phyloP scores from a whole-genome alignment of 2,329 filamentous ascomycete species.

The Clonostachys rhizophaga region DNA sequence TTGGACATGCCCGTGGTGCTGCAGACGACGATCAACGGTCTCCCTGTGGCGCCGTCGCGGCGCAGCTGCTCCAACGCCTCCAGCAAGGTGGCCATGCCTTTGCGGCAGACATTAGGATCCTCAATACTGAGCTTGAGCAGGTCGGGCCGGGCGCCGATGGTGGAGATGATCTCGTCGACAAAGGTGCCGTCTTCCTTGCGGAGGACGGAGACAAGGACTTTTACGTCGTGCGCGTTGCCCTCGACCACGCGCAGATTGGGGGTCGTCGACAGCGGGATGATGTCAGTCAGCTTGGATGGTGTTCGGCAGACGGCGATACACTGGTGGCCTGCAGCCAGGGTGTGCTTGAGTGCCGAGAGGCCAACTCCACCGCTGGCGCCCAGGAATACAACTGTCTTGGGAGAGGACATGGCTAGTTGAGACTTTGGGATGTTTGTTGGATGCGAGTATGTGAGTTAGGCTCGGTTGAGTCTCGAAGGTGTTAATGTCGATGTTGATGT shows the following conservation, averaged over 20 bases:
- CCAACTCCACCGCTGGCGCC: constrained; percentile 47
- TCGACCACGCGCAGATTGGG: constrained; percentile 35
- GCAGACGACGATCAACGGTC: constrained; percentile 25
- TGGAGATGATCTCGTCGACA: background rate
- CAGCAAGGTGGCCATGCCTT: constrained; percentile 35
- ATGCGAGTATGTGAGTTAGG: too few relatives aligned
- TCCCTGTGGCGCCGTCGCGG: constrained; percentile 11
- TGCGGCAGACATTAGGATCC: constrained; percentile 42
- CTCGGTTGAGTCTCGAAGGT: too few relatives aligned
- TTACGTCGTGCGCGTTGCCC: constrained; percentile 40
- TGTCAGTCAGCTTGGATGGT: constrained; percentile 37
- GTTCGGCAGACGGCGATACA: constrained; percentile 46
- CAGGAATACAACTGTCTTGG: constrained; percentile 42
- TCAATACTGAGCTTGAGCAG: constrained; percentile 27
- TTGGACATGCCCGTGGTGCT: constrained; percentile 32
- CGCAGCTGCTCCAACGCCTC: constrained; percentile 24
- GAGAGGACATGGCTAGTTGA: background rate
- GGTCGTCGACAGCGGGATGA: constrained; percentile 18
- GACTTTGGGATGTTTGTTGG: too few relatives aligned
- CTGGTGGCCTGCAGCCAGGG: constrained; percentile 36
- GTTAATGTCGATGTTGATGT: too few relatives aligned
- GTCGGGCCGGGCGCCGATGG: constrained; percentile 11
- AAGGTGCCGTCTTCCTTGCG: constrained; percentile 7
- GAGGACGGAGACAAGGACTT: constrained; percentile 29
- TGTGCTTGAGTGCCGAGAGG: constrained; percentile 36